Evolutionary conservation across 2,329 filamentous ascomycete species (phyloP).

Genomic region (Lachnum nothofagi): DNA sequence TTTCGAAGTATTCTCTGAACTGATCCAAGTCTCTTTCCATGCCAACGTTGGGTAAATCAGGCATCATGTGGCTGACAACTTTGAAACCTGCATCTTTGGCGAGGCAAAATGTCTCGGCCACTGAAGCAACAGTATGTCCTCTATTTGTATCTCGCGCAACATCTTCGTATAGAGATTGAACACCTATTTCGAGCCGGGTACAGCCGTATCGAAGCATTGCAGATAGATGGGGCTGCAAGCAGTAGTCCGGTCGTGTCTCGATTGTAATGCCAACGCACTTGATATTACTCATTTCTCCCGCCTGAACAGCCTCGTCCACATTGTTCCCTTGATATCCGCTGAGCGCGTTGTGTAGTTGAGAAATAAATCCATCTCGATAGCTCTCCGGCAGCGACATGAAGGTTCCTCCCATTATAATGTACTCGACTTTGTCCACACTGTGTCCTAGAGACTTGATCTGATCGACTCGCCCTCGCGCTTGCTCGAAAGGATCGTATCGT

Average conservation of each 20-base stretch:
- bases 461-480: conserved; percentile 90
- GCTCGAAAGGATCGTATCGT: conserved; percentile 95
- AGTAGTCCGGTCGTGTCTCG: conserved; percentile 95
- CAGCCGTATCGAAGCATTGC: conserved; percentile 98
- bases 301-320: conserved; percentile 90
- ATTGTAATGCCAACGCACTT: conserved; percentile 99
- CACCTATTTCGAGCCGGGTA: conserved; percentile 87
- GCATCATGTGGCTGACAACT: conserved; percentile 99
- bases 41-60: conserved; percentile 92
- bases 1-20: conserved; percentile 97
- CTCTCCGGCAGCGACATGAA: conserved; percentile 93
- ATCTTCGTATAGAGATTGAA: conserved; percentile 95
- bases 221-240: conserved; percentile 87
- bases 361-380: conserved; percentile 90
- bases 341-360: conserved; percentile 91
- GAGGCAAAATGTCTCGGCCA: conserved; percentile 94
- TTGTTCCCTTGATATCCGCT: conserved; percentile 92
- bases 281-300: conserved; percentile 91
- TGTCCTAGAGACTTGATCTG: conserved; percentile 94
- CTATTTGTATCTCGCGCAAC: conserved; percentile 97
- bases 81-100: conserved; percentile 98
- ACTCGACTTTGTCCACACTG: conserved; percentile 98
- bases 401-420: conserved; percentile 99
- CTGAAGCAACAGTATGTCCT: conserved; percentile 89
- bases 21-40: conserved; percentile 98